Conservation (phyloP, 2,329 filamentous ascomycete genomes). For the Alternaria metachromatica region DNA sequence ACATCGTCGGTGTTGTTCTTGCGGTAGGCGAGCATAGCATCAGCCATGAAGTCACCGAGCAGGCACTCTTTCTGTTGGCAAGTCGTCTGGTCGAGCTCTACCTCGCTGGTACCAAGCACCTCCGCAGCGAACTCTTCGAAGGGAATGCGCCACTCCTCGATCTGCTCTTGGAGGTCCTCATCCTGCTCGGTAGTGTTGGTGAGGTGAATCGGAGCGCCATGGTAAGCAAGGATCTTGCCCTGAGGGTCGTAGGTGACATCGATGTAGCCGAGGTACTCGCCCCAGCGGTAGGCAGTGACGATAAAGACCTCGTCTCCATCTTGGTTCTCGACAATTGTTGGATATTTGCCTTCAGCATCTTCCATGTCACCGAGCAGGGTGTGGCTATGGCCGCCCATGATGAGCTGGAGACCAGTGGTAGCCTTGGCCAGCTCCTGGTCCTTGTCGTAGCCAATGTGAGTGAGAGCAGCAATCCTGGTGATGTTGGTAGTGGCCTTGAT, state of each 20-base stretch:
- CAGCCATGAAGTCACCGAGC: conserved; percentile 53
- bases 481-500: conserved; percentile 68
- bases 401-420: conserved; percentile 70
- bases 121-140: conserved; percentile 67
- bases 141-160: conserved; percentile 64
- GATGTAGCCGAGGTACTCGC: conserved; percentile 72
- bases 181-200: conserved; percentile 68
- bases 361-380: conserved; percentile 67
- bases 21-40: conserved; percentile 68
- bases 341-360: conserved; percentile 66
- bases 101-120: conserved; percentile 62
- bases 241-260: conserved; percentile 67
- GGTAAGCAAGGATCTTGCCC: conserved; percentile 68
- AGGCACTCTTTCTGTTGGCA: conserved; percentile 66
- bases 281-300: conserved; percentile 72
- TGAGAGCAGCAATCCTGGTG: conserved; percentile 69
- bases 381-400: conserved; percentile 67
- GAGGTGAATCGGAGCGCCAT: conserved; percentile 68
- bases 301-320: conserved; percentile 72
- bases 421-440: conserved; percentile 66
- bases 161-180: conserved; percentile 62
- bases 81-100: conserved; percentile 64
- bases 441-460: conserved; percentile 70
- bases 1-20: conserved; percentile 56
- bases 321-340: conserved; percentile 66